phyloP scores from a whole-genome alignment of 768 basidiomycete genomes.

The Phylloporus arenicola region DNA sequence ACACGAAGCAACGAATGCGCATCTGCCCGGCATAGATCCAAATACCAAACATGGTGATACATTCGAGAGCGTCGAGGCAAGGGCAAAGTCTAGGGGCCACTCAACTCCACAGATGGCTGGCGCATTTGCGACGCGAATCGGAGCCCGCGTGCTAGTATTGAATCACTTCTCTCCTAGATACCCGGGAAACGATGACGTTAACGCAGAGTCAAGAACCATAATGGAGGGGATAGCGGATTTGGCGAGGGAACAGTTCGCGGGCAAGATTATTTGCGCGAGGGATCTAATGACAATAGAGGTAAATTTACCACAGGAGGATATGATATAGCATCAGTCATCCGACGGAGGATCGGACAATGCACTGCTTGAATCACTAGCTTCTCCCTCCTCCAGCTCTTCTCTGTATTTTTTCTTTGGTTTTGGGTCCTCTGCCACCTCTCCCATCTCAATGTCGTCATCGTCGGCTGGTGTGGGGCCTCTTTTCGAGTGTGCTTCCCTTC shows the following conservation, averaged over 20 bases:
- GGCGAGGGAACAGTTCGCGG: constrained; percentile 49
- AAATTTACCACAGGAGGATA: constrained; percentile 26
- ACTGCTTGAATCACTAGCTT: constrained; percentile 78
- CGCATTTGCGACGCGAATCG: constrained; percentile 62
- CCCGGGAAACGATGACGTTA: constrained; percentile 54
- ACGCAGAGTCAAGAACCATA: constrained; percentile 42
- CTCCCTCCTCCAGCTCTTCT: constrained; percentile 83
- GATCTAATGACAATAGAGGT: constrained; percentile 73
- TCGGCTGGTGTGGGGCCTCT: constrained; percentile 15
- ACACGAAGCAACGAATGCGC: constrained; percentile 89
- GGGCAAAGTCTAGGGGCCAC: constrained; percentile 74
- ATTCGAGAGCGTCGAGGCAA: constrained; percentile 52
- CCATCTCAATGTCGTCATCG: constrained; percentile 84
- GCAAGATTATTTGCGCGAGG: constrained; percentile 62
- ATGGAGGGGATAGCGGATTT: constrained; percentile 61
- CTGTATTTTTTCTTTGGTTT: constrained; percentile 49
- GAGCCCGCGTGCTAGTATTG: constrained; percentile 59
- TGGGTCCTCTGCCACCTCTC: constrained; percentile 76
- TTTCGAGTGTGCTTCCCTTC: constrained; percentile 21
- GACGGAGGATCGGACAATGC: constrained; percentile 67
- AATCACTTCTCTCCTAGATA: constrained; percentile 88
- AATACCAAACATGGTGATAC: constrained; percentile 58
- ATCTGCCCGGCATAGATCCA: constrained; percentile 60
- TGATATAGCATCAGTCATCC: constrained; percentile 37
- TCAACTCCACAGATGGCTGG: constrained; percentile 92